phyloP scores from a whole-genome alignment of 2,329 filamentous ascomycete genomes.

The Meredithiella fracta region DNA sequence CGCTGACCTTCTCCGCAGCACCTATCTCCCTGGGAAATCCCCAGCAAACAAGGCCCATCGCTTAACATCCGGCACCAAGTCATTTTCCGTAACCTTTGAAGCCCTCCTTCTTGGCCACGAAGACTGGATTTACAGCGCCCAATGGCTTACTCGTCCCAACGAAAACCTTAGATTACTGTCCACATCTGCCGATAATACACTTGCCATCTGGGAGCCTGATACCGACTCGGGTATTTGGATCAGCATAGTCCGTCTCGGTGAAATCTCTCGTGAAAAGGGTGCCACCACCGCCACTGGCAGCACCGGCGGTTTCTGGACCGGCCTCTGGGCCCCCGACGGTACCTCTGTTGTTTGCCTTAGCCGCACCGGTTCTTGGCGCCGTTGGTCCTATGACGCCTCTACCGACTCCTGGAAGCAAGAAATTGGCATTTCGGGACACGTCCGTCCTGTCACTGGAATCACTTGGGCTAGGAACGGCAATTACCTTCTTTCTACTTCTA shows the following conservation, averaged over 20 bases:
- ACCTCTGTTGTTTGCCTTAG: constrained; percentile 64
- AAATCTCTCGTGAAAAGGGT: constrained; percentile 88
- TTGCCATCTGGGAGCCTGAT: constrained; percentile 86
- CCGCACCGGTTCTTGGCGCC: constrained; percentile 81
- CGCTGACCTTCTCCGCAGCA: constrained; percentile 39
- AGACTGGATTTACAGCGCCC: constrained; percentile 90
- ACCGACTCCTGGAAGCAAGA: constrained; percentile 59
- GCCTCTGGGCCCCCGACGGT: constrained; percentile 68
- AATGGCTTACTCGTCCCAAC: constrained; percentile 40
- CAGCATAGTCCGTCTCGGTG: constrained; percentile 68
- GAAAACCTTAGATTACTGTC: constrained; percentile 58
- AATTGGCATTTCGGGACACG: constrained; percentile 69
- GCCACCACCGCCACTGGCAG: constrained; percentile 93
- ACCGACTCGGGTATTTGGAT: constrained; percentile 77
- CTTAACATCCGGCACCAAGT: constrained; percentile 42
- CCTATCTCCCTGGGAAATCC: constrained; percentile 49
- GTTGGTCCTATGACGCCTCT: constrained; percentile 51
- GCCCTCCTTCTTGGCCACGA: constrained; percentile 87
- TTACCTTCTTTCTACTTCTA: constrained; percentile 76
- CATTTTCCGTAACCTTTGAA: constrained; percentile 80
- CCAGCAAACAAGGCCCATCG: constrained; percentile 80
- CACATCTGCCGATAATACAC: constrained; percentile 85
- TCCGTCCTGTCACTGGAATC: constrained; percentile 62
- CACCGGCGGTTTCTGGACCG: constrained; percentile 91
- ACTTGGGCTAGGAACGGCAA: constrained; percentile 69